Conservation (phyloP, 805 yeast genomes). For the Metschnikowia baotianmanensis region DNA sequence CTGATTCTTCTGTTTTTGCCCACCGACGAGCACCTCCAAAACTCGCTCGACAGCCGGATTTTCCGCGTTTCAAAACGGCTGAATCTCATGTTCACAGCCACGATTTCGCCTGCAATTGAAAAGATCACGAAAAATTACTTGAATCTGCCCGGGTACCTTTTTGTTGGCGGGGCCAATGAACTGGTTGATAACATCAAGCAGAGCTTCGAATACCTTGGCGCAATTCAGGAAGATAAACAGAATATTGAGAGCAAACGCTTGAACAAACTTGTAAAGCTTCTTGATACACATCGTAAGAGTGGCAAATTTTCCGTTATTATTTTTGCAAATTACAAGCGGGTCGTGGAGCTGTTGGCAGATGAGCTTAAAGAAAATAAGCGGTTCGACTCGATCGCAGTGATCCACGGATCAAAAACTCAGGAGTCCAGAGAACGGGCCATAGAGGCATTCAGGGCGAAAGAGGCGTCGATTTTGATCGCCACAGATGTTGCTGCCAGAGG, state of each 20-base stretch:
- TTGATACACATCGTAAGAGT: constrained; percentile 42
- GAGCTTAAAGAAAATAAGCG: constrained; percentile 38
- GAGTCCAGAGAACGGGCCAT: constrained; percentile 81
- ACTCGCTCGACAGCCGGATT: constrained; percentile 36
- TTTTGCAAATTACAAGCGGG: constrained; percentile 74
- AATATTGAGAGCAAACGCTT: constrained; percentile 37
- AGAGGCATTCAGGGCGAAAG: constrained; percentile 51
- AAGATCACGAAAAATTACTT: constrained; percentile 63
- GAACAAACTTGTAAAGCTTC: constrained; percentile 38
- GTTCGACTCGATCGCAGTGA: constrained; percentile 49
- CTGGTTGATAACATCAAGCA: constrained; percentile 72
- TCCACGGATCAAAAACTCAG: constrained; percentile 89
- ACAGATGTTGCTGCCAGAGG: constrained; percentile 98
- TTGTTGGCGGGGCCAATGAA: constrained; percentile 65
- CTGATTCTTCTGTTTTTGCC: constrained; percentile 60
- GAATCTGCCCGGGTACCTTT: constrained; percentile 56
- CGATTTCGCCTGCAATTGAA: constrained; percentile 77
- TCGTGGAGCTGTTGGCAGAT: constrained; percentile 66
- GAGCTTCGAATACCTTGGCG: constrained; percentile 44
- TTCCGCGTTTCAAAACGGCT: constrained; percentile 42
- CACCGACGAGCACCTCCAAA: constrained; percentile 23
- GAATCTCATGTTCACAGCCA: constrained; percentile 93
- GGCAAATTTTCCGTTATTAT: constrained; percentile 52
- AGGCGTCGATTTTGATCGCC: constrained; percentile 69
- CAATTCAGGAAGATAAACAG: constrained; percentile 33